These are phyloP conservation scores for Trichomonas gallinae DNA, from an alignment of 208 protist species.

Conservation along the genomic window DNA sequence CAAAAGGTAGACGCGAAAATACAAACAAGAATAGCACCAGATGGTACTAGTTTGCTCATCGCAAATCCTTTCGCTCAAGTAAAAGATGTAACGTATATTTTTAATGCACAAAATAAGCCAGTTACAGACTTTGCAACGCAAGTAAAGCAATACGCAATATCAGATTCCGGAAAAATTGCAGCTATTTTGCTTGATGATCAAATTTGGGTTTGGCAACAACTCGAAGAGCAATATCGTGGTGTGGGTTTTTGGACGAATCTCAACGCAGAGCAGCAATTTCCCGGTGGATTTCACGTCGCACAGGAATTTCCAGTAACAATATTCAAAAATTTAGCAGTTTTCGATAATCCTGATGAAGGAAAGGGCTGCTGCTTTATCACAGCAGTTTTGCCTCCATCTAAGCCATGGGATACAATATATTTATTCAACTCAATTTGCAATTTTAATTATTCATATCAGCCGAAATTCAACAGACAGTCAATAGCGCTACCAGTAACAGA, in stretches of 20 bases:
- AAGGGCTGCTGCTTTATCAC: not conserved
- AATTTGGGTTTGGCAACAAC: slow-evolving; percentile 13
- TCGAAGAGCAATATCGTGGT: not conserved
- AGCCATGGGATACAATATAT: not conserved
- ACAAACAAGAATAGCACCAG: not conserved
- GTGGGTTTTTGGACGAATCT: not conserved
- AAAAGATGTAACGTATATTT: not conserved
- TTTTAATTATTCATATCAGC: not conserved
- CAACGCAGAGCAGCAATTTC: not conserved
- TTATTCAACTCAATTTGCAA: not conserved
- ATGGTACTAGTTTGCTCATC: not conserved
- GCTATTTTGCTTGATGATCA: not conserved
- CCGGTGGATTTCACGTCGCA: not conserved
- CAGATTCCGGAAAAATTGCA: not conserved
- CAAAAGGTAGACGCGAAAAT: not conserved
- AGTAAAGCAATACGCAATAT: not conserved
- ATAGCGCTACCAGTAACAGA: not conserved
- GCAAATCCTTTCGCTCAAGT: not conserved
- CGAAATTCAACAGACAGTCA: not conserved
- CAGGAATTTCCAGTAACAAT: not conserved
- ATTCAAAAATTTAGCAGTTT: not conserved
- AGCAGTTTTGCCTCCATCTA: not conserved
- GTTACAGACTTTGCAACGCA: not conserved
- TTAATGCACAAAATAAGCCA: not conserved
- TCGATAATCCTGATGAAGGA: not conserved